These are phyloP conservation scores for Penicillium arizonense DNA, from an alignment of 495 filamentous ascomycete species.

Conservation along the genomic window DNA sequence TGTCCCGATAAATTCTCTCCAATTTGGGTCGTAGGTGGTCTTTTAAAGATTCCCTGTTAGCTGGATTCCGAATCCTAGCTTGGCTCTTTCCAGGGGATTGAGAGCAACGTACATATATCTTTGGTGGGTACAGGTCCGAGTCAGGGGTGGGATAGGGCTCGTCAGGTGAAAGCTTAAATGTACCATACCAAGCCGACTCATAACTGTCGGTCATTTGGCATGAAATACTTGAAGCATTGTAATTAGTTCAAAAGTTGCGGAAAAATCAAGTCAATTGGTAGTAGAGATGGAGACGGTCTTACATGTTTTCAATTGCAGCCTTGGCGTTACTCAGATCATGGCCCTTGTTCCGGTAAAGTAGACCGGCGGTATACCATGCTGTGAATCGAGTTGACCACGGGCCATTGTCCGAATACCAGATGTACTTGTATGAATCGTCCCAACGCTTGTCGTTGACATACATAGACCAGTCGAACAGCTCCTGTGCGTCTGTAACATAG, in stretches of 20 bases:
- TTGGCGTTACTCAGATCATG: conserved; percentile 27
- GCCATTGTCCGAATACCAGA: conserved; percentile 26
- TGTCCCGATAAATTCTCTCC: conserved; percentile 30
- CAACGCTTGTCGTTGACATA: conserved; percentile 26
- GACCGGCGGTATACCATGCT: conserved; percentile 29
- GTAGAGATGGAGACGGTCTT: not conserved
- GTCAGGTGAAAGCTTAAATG: conserved; percentile 29
- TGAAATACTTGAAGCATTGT: conserved; percentile 8
- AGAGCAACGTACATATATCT: conserved; percentile 20
- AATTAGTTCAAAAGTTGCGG: not conserved
- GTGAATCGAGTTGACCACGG: conserved; percentile 33
- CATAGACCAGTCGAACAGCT: conserved; percentile 30
- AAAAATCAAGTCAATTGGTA: not conserved
- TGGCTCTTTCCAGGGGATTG: not conserved
- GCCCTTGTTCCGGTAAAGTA: conserved; percentile 27
- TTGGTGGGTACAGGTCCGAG: conserved; percentile 24
- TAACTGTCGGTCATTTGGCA: conserved; percentile 22
- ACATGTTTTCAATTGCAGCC: conserved; percentile 27
- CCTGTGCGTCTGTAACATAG: conserved; percentile 19
- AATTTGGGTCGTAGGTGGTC: conserved; percentile 29
- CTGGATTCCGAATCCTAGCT: not conserved
- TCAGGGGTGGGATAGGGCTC: conserved; percentile 28
- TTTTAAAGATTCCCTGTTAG: not conserved
- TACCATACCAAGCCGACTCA: conserved; percentile 28
- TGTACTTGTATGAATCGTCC: conserved; percentile 30